phyloP scores from a whole-genome alignment of 2,329 filamentous ascomycete genomes.

The Ophiocordyceps australis region DNA sequence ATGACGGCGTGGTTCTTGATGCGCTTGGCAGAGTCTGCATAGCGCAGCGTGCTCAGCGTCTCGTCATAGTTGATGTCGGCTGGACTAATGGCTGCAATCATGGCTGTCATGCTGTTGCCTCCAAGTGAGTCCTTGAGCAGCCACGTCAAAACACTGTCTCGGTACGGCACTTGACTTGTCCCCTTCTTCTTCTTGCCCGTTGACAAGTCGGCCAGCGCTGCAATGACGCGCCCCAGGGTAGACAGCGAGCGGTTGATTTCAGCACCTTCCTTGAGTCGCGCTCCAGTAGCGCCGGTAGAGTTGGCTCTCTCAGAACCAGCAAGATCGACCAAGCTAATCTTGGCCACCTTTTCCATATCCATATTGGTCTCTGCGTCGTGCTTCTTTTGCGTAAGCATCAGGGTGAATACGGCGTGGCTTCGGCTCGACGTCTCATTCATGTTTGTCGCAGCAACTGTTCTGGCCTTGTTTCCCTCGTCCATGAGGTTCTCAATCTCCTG shows the following conservation, averaged over 20 bases:
- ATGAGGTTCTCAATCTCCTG: constrained; percentile 93
- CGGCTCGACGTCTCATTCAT: constrained; percentile 99
- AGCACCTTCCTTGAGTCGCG: constrained; percentile 87
- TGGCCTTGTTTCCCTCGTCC: constrained; percentile 97
- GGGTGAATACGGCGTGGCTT: constrained; percentile 94
- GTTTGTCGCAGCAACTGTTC: constrained; percentile 95
- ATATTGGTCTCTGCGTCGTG: constrained; percentile 86
- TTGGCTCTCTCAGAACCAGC: constrained; percentile 92
- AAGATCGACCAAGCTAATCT: constrained; percentile 94
- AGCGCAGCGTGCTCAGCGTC: constrained; percentile 84
- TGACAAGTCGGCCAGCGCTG: constrained; percentile 79
- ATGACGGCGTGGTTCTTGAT: constrained; percentile 99
- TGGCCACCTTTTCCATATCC: constrained; percentile 94
- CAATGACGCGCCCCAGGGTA: constrained; percentile 92
- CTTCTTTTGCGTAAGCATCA: constrained; percentile 88
- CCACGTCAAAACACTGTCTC: constrained; percentile 95
- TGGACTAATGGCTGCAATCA: constrained; percentile 97
- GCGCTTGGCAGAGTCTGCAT: constrained; percentile 92
- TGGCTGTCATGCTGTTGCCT: constrained; percentile 97
- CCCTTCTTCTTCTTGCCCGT: constrained; percentile 67
- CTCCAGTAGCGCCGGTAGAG: constrained; percentile 93
- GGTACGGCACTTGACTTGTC: constrained; percentile 71
- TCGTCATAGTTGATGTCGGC: constrained; percentile 99
- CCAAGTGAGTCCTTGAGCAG: constrained; percentile 90
- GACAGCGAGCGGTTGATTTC: constrained; percentile 97